Evolutionary conservation across 225 moss, liverwort and hornwort species (phyloP).

Genomic region (Thuidium tamariscinum): DNA sequence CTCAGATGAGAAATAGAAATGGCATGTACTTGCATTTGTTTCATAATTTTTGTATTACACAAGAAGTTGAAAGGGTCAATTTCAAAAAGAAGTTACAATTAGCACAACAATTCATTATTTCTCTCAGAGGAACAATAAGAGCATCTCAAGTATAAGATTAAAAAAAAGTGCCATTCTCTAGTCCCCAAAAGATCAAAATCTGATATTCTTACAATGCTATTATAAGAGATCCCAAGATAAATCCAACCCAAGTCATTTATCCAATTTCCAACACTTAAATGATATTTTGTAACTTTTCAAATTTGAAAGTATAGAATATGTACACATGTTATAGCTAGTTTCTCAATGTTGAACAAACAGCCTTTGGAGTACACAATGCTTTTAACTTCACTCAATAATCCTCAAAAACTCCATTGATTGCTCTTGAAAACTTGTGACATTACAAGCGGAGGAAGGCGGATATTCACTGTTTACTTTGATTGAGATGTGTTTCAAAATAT

Average conservation of each 20-base stretch:
- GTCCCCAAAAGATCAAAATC: not conserved
- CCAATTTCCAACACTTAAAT: not conserved
- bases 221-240: accelerated
- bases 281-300: not conserved
- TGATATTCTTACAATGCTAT: accelerated
- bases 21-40: too few species aligned
- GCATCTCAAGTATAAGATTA: accelerated
- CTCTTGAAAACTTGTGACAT: not conserved
- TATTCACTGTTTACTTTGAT: not conserved
- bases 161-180: accelerated
- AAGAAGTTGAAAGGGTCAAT: accelerated
- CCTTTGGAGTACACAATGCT: accelerated
- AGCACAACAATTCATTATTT: not conserved
- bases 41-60: not conserved
- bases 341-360: accelerated
- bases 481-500: accelerated
- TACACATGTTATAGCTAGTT: not conserved
- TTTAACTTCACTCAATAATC: not conserved
- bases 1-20: too few species aligned
- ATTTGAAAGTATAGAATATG: accelerated
- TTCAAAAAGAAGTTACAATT: not conserved
- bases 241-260: accelerated
- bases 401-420: accelerated
- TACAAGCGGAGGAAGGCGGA: accelerated
- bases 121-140: not conserved